Base-by-base conservation (phyloP, 306 rosid species). In the Trichosanthes truncata region DNA sequence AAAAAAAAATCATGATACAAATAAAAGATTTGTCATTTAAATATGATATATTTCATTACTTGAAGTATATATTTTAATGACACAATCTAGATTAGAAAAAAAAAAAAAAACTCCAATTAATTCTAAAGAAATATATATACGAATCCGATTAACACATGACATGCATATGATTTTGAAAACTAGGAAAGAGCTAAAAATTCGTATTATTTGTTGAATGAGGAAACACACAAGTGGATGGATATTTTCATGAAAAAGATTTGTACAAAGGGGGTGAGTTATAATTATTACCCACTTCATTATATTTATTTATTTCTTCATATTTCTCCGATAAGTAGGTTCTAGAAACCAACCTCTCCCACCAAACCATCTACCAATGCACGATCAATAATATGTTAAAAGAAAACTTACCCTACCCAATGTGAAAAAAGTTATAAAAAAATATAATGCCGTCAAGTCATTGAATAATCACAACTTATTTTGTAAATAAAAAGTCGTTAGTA, bases 311-410 rank as follows among this genome's bases (percentile, higher is more conserved):
- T 38, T 36, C 51, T 38, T 20, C 8, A 67, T 4, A 67, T 38
- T 67, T 41, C 31, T 67, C 74, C 8, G 38, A 36, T n/a, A 68
- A 10, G 40, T 68, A 68, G 52, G 17, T 68, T 68, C 33, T 21
- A 9, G 52, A 68, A 63, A 68, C 75, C 75, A 38, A 40, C 51
- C 75, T 67, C 74, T 68, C 75, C 75, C 75, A 68, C 75, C 72
- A 31, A 68, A 68, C 51, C 52, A 40, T 68, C 51, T 21, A 68
- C 52, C 74, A n/a, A 67, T 67, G 13, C 5, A 15, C 31, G 9
- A 67, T 41, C 29, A 67, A 18, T 67, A 15, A 60, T 60, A 4
- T 25, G 9, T 25, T 2, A 48, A 25, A 60, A 60, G 1, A 35
- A 35, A 36, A 9, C 20, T 38, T 18, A 38, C 6, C 49, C 51